Conservation (phyloP, 176 grass and related monocot species). For the Alopecurus myosuroides region DNA sequence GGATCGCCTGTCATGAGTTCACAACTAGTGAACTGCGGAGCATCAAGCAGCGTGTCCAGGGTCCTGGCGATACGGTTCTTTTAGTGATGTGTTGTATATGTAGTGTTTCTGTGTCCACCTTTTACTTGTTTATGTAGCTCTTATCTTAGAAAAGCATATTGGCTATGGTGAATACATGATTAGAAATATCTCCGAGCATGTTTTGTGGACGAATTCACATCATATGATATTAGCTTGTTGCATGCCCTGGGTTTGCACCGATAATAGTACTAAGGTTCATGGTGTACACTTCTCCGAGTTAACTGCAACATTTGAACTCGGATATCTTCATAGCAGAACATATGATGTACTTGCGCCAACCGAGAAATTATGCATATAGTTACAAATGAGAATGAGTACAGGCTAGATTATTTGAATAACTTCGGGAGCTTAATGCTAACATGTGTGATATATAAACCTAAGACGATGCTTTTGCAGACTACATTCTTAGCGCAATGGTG, state of each 20-base stretch:
- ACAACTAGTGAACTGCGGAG: neutral
- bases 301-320: neutral
- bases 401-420: neutral
- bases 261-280: neutral
- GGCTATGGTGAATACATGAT: neutral
- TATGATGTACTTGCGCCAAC: neutral
- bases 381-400: neutral
- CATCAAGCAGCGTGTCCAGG: neutral
- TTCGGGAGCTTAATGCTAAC: neutral
- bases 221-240: neutral
- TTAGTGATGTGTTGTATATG: neutral
- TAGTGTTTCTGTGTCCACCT: neutral
- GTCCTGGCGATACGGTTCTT: neutral
- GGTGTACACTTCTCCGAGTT: neutral
- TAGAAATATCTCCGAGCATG: neutral
- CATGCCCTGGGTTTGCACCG: neutral
- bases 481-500: neutral
- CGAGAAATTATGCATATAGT: neutral
- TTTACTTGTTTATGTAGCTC: neutral
- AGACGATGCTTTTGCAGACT: neutral
- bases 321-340: neutral
- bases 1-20: constrained; percentile 7
- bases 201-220: neutral
- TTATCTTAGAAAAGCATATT: neutral
- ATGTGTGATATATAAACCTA: neutral